These are phyloP conservation scores for Plasmopara muralis DNA, from an alignment of 352 stramenopile genomes.

Conservation along the genomic window DNA sequence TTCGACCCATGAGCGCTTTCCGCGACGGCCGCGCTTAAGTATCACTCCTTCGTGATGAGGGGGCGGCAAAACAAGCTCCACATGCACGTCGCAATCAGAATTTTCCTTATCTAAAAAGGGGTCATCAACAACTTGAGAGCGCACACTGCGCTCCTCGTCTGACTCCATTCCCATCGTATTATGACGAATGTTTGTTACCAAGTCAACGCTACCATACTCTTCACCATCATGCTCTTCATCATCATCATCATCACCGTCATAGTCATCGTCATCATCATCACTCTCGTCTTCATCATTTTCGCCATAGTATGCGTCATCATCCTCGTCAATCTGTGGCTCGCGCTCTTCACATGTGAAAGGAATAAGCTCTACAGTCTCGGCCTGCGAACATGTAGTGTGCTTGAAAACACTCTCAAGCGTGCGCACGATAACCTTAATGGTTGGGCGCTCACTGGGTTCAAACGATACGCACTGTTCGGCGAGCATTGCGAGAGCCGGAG, in stretches of 20 bases:
- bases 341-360: conserved; percentile 53
- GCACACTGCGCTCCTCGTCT: conserved; percentile 32
- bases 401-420: conserved; percentile 40
- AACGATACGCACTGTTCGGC: conserved; percentile 74
- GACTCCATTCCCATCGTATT: conserved; percentile 38
- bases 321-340: conserved; percentile 57
- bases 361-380: conserved; percentile 39
- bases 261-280: conserved; percentile 30
- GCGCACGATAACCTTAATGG: conserved; percentile 36
- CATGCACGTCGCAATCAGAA: conserved; percentile 21
- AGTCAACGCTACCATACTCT: conserved; percentile 22
- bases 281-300: conserved; percentile 51
- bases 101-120: conserved; percentile 31
- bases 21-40: conserved; percentile 68
- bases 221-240: conserved; percentile 23
- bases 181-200: conserved; percentile 21
- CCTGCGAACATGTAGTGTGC: conserved; percentile 17
- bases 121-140: conserved; percentile 27
- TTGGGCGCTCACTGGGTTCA: conserved; percentile 59
- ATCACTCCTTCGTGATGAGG: conserved; percentile 50
- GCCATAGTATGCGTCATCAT: conserved; percentile 46
- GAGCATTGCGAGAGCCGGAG: conserved; percentile 43
- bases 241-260: conserved; percentile 19
- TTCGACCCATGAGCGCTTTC: conserved; percentile 59
- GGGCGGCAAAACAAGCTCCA: conserved; percentile 27